These are phyloP conservation scores for Pneumocystis oryctolagi DNA, from an alignment of 1,139 yeast species.

Conservation along the genomic window DNA sequence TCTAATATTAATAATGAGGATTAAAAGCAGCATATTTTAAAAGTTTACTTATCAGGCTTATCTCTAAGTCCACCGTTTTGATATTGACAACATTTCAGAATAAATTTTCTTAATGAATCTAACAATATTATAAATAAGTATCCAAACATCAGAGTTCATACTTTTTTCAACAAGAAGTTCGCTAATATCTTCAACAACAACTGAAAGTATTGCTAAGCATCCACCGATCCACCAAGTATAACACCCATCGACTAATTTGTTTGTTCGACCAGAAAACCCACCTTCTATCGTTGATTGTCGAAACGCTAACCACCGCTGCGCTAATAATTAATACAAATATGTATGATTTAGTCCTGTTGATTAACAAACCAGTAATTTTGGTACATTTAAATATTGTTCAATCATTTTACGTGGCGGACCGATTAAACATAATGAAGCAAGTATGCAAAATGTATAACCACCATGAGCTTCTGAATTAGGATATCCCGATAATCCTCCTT, in stretches of 20 bases:
- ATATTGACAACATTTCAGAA: constrained; percentile 60
- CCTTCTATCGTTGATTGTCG: constrained; percentile 66
- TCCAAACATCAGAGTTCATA: background rate
- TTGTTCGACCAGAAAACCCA: constrained; percentile 78
- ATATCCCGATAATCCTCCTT: constrained; percentile 85
- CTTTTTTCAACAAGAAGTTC: background rate
- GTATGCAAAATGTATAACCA: constrained; percentile 84
- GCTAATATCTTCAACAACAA: constrained; percentile 21
- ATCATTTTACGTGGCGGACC: constrained; percentile 26
- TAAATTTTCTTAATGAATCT: constrained; percentile 48
- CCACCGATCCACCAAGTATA: constrained; percentile 96
- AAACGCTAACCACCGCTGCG: constrained; percentile 44
- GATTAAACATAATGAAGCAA: constrained; percentile 51
- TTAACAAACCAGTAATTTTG: constrained; percentile 10
- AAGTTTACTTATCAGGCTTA: constrained; percentile 58
- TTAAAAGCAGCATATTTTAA: background rate
- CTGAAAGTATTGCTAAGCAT: constrained; percentile 30
- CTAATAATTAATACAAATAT: constrained; percentile 28
- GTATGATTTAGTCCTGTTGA: constrained; percentile 18
- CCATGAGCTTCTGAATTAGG: constrained; percentile 91
- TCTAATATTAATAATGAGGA: background rate
- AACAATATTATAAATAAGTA: constrained; percentile 18
- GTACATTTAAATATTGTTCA: constrained; percentile 17
- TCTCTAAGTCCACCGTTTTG: constrained; percentile 67
- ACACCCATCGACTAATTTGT: constrained; percentile 91